These are phyloP conservation scores for Ustilago sp. DNA, from an alignment of 1,284 basidiomycete genomes.

Conservation along the genomic window DNA sequence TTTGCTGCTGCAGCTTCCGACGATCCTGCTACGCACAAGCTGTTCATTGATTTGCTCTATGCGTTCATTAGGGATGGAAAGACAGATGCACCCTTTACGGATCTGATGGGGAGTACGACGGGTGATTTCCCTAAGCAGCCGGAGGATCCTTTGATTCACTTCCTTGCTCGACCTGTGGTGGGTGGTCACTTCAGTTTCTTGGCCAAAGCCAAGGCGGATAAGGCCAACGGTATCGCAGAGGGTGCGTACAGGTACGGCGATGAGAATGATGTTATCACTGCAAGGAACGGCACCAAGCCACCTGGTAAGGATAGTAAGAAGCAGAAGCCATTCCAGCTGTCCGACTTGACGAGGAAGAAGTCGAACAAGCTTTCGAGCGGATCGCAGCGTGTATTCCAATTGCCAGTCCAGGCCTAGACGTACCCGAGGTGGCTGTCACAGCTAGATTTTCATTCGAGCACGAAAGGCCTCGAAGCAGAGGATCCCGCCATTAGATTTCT, in stretches of 20 bases:
- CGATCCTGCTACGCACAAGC: conserved; percentile 50
- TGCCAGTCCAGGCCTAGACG: conserved; percentile 1
- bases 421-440: not conserved
- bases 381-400: conserved; percentile 39
- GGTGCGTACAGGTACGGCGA: conserved; percentile 43
- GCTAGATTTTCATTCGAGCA: not conserved
- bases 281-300: conserved; percentile 15
- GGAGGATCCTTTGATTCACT: conserved; percentile 65
- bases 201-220: conserved; percentile 66
- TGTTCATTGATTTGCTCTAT: conserved; percentile 66
- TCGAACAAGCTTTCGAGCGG: conserved; percentile 32
- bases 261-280: conserved; percentile 42
- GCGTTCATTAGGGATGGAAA: conserved; percentile 60
- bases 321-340: not conserved
- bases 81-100: conserved; percentile 69
- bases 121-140: conserved; percentile 53
- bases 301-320: conserved; percentile 15
- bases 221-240: conserved; percentile 58
- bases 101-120: conserved; percentile 63
- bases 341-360: conserved; percentile 12
- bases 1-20: conserved; percentile 66
- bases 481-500: not conserved
- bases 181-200: conserved; percentile 69
- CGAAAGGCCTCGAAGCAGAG: not conserved
- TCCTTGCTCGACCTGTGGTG: conserved; percentile 68